These are phyloP conservation scores for Suillus cothurnatus DNA, from an alignment of 768 basidiomycete species.

Conservation along the genomic window DNA sequence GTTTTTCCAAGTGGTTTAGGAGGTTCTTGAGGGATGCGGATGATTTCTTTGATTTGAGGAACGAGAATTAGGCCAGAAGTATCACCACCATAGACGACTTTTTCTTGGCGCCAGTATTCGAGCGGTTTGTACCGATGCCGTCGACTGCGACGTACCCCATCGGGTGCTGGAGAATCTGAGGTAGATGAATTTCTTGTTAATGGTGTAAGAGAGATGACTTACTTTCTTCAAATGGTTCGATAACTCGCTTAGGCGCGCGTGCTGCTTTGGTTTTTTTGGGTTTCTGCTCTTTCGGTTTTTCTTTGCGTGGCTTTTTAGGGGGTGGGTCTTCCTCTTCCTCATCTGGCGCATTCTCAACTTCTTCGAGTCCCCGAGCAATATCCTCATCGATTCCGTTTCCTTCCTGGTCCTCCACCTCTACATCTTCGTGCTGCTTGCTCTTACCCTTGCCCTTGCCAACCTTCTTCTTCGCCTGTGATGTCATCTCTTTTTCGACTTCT, in stretches of 20 bases:
- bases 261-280: slow-evolving; percentile 28
- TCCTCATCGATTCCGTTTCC: slow-evolving; percentile 43
- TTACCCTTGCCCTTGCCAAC: slow-evolving; percentile 46
- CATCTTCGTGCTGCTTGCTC: slow-evolving; percentile 43
- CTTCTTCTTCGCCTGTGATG: slow-evolving; percentile 21
- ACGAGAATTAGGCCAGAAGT: slow-evolving; percentile 54
- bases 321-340: slow-evolving; percentile 40
- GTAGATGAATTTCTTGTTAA: slow-evolving; percentile 5
- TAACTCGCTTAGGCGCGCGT: slow-evolving; percentile 20
- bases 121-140: slow-evolving; percentile 74
- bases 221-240: slow-evolving; percentile 26
- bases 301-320: slow-evolving; percentile 30
- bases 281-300: slow-evolving; percentile 29
- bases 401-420: slow-evolving; percentile 17
- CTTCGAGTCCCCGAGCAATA: slow-evolving; percentile 43
- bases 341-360: slow-evolving; percentile 54
- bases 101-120: slow-evolving; percentile 93
- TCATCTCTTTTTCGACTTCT: slow-evolving; percentile 37
- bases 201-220: slow-evolving; percentile 9
- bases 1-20: slow-evolving; percentile 48
- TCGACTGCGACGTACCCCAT: slow-evolving; percentile 68
- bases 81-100: slow-evolving; percentile 76
- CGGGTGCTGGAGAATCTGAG: slow-evolving; percentile 30
- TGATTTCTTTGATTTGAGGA: slow-evolving; percentile 67
- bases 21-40: slow-evolving; percentile 55